A percentile compares a stretch with the other conserved stretches of the same genome.
Evolutionary conservation across 1,284 basidiomycete species (phyloP).

Genomic region (Paramarasmius palmivorus): DNA sequence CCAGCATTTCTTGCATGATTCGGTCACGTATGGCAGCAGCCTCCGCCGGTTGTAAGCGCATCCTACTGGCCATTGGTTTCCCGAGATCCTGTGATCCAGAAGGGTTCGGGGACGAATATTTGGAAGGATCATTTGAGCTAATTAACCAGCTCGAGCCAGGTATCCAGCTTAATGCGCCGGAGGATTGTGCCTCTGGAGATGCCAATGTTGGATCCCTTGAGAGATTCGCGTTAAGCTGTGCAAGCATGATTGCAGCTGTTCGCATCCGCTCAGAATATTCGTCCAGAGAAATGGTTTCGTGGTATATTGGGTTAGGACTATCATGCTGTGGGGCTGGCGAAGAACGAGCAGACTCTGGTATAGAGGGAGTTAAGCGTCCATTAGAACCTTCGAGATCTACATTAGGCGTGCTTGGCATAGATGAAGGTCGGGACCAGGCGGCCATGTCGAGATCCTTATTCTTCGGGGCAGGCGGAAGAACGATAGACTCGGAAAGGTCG

Average conservation of each 20-base stretch:
- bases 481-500: slow-evolving; percentile 79
- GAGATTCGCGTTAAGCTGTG: slow-evolving; percentile 90
- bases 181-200: slow-evolving; percentile 33
- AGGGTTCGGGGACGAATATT: slow-evolving; percentile 2
- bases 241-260: slow-evolving; percentile 97
- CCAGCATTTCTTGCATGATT: slow-evolving; percentile 99
- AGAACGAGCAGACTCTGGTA: neutral
- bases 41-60: slow-evolving; percentile 76
- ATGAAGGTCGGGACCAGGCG: slow-evolving; percentile 74
- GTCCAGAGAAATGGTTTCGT: slow-evolving; percentile 63
- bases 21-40: slow-evolving; percentile 90
- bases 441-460: slow-evolving; percentile 87
- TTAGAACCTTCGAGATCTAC: slow-evolving; percentile 31
- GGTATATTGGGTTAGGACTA: slow-evolving; percentile 3
- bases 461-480: slow-evolving; percentile 79
- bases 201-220: slow-evolving; percentile 50
- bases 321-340: slow-evolving; percentile 11
- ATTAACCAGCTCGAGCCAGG: slow-evolving; percentile 64
- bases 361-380: slow-evolving; percentile 12
- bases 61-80: slow-evolving; percentile 30
- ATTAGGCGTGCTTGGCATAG: slow-evolving; percentile 49
- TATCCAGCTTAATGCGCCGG: slow-evolving; percentile 56
- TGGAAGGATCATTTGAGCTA: slow-evolving; percentile 15
- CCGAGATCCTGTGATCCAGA: slow-evolving; percentile 26
- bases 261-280: slow-evolving; percentile 99